Base-by-base conservation (phyloP, 2,329 filamentous ascomycete species). In the Claviceps pusilla region DNA sequence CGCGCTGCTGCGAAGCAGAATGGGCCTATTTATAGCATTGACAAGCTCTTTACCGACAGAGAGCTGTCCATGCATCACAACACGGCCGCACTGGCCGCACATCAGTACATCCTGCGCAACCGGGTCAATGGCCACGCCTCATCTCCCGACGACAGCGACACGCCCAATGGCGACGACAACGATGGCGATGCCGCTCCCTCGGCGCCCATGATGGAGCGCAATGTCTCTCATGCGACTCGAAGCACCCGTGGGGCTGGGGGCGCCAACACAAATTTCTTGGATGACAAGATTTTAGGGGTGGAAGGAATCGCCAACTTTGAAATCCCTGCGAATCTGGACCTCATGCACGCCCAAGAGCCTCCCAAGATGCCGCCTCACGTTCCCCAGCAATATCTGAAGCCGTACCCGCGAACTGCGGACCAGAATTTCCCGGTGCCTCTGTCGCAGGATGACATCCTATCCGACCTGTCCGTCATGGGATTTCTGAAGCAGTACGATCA, bases 1-100 rank as follows among this genome's bases (percentile, higher is more conserved):
- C 72, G 75, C 59, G 69, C 71, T 55, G 69, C 72, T 54, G 70
- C 76, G 55, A 77, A 78, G 63, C 76, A 80, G 61, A 75, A 78
- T 24, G 80, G 78, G 9, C 76, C 79, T 0, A 68, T 81, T 1
- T 84, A 83, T 64, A 84, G 78, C 63, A 78, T 86, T 56, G 81
- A 85, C 61, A 84, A 84, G 69, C 75, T 86, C 42, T 86, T 86
- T 51, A 85, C 82, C 0, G 82, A 86, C 60, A 84, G 83, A 66
- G 82, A 86, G 68, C 73, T 86, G 35, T 75, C 77, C 4, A 76
- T 85, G 71, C 79, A 79, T 33, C 84, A 84, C 64, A 84, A 83
- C 57, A 69, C 73, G 4, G 78, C 82, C 5, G 80, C 82, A 35
- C 61, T 83, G 24, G 80, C 80, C 2, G 76, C 82, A 9, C 78